Base-by-base conservation (phyloP, 352 stramenopile genomes). In the Globisporangium okanoganense region DNA sequence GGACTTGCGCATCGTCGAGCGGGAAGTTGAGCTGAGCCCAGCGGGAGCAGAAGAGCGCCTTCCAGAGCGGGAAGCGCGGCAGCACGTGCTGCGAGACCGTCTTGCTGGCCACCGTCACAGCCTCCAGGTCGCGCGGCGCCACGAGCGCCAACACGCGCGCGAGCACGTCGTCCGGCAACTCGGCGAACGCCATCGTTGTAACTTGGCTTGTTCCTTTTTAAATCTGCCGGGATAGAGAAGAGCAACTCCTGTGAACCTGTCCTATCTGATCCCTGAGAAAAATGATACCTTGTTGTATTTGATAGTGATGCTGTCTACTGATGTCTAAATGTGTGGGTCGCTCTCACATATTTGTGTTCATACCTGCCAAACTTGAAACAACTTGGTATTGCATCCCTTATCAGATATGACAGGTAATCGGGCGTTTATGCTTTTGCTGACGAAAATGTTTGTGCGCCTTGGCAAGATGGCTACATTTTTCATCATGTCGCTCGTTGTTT, bases 11-110 rank as follows among this genome's bases (percentile, higher is more conserved):
- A n/a, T 62, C 69, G 0, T 65, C 63, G 27, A 91, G 61, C 31
- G 73, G 58, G 38, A 82, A 91, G 56, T 92, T 92, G 29, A 88
- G 71, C 59, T 64, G 63, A 10, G 74, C 70, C 82, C 82, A 92
- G 9, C 77, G 79, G 18, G 65, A 67, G 22, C 64, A 70, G 52
- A 92, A 92, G 27, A 90, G 70, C 51, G 65, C 51, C 52, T 74
- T 81, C 82, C 82, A 92, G 61, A 92, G 67, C 13, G 79, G 71
- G 35, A 84, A 90, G n/a, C 44, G 51, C 40, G 73, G 74, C 16
- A 92, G 25, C 36, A 90, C 78, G 18, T 79, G 48, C 1, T 57
- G 54, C 58, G 72, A 71, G 27, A 92, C 67, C 20, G 66, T 38
- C 38, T 66, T 66, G 33, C 71, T 82, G 29, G 79, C 78, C 3